These are phyloP conservation scores for Neolentinus lepideus DNA, from an alignment of 1,284 basidiomycete species.

Conservation along the genomic window DNA sequence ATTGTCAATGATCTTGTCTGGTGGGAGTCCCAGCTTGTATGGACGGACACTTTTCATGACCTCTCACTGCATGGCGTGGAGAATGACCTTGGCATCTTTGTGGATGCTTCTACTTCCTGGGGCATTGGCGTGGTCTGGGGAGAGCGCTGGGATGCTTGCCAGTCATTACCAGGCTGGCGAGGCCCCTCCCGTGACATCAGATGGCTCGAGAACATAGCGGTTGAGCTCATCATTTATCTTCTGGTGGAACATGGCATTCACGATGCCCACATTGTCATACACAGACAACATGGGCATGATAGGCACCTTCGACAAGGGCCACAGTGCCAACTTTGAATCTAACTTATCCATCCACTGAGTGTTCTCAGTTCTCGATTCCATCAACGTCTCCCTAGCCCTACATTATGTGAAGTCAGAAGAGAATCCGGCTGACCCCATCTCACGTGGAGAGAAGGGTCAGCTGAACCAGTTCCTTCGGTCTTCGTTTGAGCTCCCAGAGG, in stretches of 20 bases:
- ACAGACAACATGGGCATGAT: conserved; percentile 18
- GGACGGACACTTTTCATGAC: neutral
- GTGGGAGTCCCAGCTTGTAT: too few species aligned
- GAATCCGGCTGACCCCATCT: conserved; percentile 28
- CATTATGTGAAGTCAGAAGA: conserved; percentile 20
- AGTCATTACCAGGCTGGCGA: neutral
- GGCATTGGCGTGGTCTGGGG: conserved; percentile 29
- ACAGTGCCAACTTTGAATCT: conserved; percentile 22
- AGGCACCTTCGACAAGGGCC: conserved; percentile 25
- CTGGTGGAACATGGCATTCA: too few species aligned
- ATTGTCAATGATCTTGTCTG: too few species aligned
- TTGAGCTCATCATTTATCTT: too few species aligned
- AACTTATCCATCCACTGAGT: conserved; percentile 26
- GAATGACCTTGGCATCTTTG: neutral
- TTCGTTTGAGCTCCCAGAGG: neutral
- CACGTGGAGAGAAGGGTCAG: conserved; percentile 15
- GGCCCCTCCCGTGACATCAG: neutral
- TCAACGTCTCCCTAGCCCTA: conserved; percentile 18
- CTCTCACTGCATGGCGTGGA: neutral
- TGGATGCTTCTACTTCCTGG: conserved; percentile 27
- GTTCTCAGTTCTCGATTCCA: conserved; percentile 11
- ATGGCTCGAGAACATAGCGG: neutral
- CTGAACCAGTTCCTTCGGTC: neutral
- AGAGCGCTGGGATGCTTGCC: conserved; percentile 12
- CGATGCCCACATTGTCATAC: too few species aligned